These are phyloP conservation scores for Rhizophagus clarus DNA, from an alignment of 192 early-diverging fungal species.

Conservation along the genomic window DNA sequence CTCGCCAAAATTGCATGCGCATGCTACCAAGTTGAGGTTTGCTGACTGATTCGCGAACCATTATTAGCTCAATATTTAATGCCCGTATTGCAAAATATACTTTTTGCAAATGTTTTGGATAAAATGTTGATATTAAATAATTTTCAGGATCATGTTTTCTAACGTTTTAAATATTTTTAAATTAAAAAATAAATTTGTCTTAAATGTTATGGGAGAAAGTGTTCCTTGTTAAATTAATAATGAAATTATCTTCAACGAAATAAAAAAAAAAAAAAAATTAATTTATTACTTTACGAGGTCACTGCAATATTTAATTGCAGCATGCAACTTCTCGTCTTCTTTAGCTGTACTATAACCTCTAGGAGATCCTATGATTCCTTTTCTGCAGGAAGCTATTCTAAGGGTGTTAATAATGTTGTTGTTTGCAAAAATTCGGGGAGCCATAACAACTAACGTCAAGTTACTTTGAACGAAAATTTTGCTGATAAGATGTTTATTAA, in stretches of 20 bases:
- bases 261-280: not conserved
- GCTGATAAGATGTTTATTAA: not conserved
- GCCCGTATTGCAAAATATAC: slow-evolving; percentile 81
- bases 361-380: not conserved
- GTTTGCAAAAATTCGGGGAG: not conserved
- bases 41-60: slow-evolving; percentile 72
- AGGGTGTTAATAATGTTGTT: not conserved
- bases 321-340: slow-evolving; percentile 15
- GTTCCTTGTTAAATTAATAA: not conserved
- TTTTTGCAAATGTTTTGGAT: slow-evolving; percentile 63
- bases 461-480: too few relatives aligned
- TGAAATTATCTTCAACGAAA: too few relatives aligned
- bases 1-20: slow-evolving; percentile 89
- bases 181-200: too few relatives aligned
- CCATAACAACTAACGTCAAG: not conserved
- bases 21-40: slow-evolving; percentile 71
- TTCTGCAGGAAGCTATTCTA: not conserved
- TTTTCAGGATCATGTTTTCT: slow-evolving; percentile 75
- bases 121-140: slow-evolving; percentile 79
- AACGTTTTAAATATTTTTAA: not conserved
- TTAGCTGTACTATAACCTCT: not conserved
- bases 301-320: slow-evolving; percentile 34
- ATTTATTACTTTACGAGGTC: slow-evolving; percentile 33
- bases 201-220: too few relatives aligned
- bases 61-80: slow-evolving; percentile 88